phyloP scores from a whole-genome alignment of 108 stramenopile species.

The Pseudonitzschia multistriata region DNA sequence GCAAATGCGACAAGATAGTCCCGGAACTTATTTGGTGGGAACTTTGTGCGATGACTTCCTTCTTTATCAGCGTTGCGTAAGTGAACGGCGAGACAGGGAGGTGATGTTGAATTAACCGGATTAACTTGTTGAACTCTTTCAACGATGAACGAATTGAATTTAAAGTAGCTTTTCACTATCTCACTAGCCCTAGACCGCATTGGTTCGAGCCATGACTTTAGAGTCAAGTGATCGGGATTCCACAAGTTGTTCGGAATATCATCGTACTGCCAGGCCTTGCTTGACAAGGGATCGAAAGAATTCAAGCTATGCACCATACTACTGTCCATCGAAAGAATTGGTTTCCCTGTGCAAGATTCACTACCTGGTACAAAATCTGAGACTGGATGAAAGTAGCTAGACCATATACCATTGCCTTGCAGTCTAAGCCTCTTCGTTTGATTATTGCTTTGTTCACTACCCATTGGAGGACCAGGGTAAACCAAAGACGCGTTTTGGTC shows the following conservation, averaged over 20 bases:
- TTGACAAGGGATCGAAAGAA: slow-evolving; percentile 29
- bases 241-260: slow-evolving; percentile 27
- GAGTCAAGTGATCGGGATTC: slow-evolving; percentile 17
- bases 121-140: slow-evolving; percentile 24
- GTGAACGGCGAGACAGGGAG: slow-evolving; percentile 40
- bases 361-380: slow-evolving; percentile 30
- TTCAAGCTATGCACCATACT: slow-evolving; percentile 24
- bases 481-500: not conserved
- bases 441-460: no score
- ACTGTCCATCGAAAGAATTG: slow-evolving; percentile 29
- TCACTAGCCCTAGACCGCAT: slow-evolving; percentile 23
- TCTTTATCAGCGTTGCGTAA: slow-evolving; percentile 50
- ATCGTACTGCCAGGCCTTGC: slow-evolving; percentile 41
- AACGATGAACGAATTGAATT: slow-evolving; percentile 30
- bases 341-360: slow-evolving; percentile 30
- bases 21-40: slow-evolving; percentile 28
- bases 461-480: slow-evolving; percentile 24
- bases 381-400: slow-evolving; percentile 39
- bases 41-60: slow-evolving; percentile 24
- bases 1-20: slow-evolving; percentile 34
- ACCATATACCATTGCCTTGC: slow-evolving; percentile 45
- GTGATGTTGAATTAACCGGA: slow-evolving; percentile 9
- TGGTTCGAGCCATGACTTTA: slow-evolving; percentile 25
- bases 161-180: slow-evolving; percentile 30
- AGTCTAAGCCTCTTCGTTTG: not conserved